Evolutionary conservation across 768 basidiomycete genomes (phyloP), one percentile per base, ranked within the genome.

Genomic region (Suillus fuscotomentosus): DNA sequence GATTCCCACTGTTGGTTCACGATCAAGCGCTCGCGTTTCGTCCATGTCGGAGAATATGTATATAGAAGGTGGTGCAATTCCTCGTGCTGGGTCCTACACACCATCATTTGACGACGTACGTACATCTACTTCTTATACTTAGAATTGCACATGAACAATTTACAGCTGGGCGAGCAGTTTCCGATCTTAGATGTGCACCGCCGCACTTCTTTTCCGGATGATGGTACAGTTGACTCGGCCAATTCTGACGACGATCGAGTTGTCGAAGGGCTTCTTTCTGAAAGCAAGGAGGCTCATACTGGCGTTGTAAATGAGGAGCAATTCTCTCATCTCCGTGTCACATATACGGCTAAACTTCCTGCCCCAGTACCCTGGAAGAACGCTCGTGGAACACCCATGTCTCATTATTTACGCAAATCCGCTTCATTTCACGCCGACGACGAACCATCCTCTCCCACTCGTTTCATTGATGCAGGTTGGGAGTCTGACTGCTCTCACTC

Each of bases 401-500:
- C 76, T 1, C 72, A 76, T 70, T 76, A 77, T 70, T 65, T 76
- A 70, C 76, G 70, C 60, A 80, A 82, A 69, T 74, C 81, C 27
- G 73, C 73, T 63, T 79, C 79, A 42, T 82, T 83, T 65, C 66
- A 74, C 55, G 73, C 72, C 45, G 76, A 78, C 50, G 76, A 78
- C 66, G 76, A 76, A 50, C 68, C 78, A 65, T 76, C 76, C 50
- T 78, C 82, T 27, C 82, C 80, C 27, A 84, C 85, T 36, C 82
- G 77, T 71, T 81, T 86, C 60, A 77, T 84, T 66, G 80, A 83
- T 62, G 84, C 84, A 41, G 85, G 84, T 22, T 88, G 86, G 86
- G 86, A 83, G 65, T 59, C 57, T 42, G 57, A 83, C 77, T 83
- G 83, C 67, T 82, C 82, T 69, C 75, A 79, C 48, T 82, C 84